Conservation (phyloP, 495 filamentous ascomycete species). For the Penicillium coffeae region DNA sequence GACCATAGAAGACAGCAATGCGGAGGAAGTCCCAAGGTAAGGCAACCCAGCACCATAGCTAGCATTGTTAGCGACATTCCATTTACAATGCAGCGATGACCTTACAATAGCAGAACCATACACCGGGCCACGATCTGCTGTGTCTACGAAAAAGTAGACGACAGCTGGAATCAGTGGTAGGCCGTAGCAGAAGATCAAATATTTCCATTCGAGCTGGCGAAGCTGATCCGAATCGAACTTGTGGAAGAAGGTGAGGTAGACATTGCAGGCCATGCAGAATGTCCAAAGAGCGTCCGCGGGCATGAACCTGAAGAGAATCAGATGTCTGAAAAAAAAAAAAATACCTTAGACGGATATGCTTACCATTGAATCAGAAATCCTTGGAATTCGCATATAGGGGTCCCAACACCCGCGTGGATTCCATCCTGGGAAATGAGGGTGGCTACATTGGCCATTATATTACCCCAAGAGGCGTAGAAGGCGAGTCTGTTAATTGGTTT, state of each 20-base stretch:
- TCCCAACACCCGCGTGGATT: conserved; percentile 36
- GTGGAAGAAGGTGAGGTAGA: conserved; percentile 80
- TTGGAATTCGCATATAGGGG: conserved; percentile 68
- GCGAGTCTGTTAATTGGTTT: conserved; percentile 89
- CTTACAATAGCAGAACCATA: conserved; percentile 71
- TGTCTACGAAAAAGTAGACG: conserved; percentile 60
- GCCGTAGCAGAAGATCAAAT: conserved; percentile 71
- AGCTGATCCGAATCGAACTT: conserved; percentile 67
- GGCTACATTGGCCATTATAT: conserved; percentile 75
- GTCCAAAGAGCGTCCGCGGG: conserved; percentile 77
- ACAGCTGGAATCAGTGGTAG: conserved; percentile 69
- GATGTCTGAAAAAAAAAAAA: not conserved
- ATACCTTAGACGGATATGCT: no score
- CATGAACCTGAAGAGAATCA: conserved; percentile 56
- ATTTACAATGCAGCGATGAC: conserved; percentile 5
- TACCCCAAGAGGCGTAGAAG: conserved; percentile 83
- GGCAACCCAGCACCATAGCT: conserved; percentile 84
- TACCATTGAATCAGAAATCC: conserved; percentile 74
- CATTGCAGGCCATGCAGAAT: conserved; percentile 83
- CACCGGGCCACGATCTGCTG: conserved; percentile 45
- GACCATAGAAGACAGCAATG: conserved; percentile 76
- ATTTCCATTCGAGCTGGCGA: conserved; percentile 66
- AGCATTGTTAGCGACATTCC: no score
- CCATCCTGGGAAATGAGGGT: conserved; percentile 68
- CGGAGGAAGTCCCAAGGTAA: conserved; percentile 66